These are phyloP conservation scores for Glycyrrhiza uralensis DNA, from an alignment of 306 rosid genomes.

Conservation along the genomic window DNA sequence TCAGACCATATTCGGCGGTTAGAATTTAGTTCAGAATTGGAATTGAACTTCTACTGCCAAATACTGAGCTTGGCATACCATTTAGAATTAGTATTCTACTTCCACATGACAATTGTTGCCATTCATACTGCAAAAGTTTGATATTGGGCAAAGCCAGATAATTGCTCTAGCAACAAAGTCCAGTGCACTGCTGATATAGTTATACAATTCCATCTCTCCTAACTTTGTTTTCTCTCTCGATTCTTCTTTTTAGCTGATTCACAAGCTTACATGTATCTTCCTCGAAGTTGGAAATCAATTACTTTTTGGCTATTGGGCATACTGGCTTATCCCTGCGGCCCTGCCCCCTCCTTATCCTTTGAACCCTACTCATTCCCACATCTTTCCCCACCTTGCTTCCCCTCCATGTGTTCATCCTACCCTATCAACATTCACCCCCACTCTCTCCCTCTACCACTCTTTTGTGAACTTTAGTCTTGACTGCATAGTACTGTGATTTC, in stretches of 20 bases:
- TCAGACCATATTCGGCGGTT: neutral
- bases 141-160: neutral
- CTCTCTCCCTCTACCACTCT: neutral
- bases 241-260: neutral
- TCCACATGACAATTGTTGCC: constrained; percentile 1
- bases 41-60: constrained; percentile 3
- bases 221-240: neutral
- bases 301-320: neutral
- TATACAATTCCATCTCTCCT: neutral
- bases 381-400: neutral
- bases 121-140: neutral
- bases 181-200: neutral
- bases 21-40: neutral
- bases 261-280: neutral
- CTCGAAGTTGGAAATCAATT: neutral
- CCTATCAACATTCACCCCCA: neutral
- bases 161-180: neutral
- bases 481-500: neutral
- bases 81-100: neutral
- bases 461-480: neutral
- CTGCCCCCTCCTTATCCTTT: neutral
- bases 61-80: neutral
- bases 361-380: neutral
- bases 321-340: neutral
- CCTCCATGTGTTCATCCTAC: neutral